Conservation (phyloP, 495 filamentous ascomycete species). For the Delitschia confertaspora region DNA sequence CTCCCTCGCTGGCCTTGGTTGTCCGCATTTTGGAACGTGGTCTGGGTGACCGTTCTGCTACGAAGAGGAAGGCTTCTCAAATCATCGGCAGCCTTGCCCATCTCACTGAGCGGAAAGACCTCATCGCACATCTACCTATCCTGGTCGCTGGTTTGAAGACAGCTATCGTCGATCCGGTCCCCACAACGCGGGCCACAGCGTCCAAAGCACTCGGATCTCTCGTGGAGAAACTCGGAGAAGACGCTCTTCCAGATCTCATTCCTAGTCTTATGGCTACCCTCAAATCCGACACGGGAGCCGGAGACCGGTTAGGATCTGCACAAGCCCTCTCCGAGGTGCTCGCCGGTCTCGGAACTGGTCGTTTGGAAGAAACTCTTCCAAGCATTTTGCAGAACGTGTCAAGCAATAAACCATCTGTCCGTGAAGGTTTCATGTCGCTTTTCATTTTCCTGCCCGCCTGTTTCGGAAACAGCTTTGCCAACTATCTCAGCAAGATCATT, state of each 20-base stretch:
- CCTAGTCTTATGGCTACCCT: conserved; percentile 94
- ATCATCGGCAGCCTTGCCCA: conserved; percentile 97
- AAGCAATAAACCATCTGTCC: conserved; percentile 79
- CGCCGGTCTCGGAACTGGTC: conserved; percentile 81
- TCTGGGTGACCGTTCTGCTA: conserved; percentile 78
- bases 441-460: conserved; percentile 99
- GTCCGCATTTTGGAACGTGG: conserved; percentile 93
- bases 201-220: conserved; percentile 92
- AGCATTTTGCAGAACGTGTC: conserved; percentile 94
- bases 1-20: conserved; percentile 86
- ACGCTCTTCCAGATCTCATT: conserved; percentile 92
- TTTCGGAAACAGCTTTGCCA: conserved; percentile 96
- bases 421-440: conserved; percentile 98
- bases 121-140: conserved; percentile 83
- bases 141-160: conserved; percentile 82
- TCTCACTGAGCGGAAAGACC: conserved; percentile 90
- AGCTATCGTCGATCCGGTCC: conserved; percentile 90
- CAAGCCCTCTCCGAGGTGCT: conserved; percentile 96
- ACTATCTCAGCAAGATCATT: conserved; percentile 91
- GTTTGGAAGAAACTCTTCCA: conserved; percentile 90
- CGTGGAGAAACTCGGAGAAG: conserved; percentile 94
- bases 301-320: conserved; percentile 89
- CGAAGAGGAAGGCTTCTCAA: conserved; percentile 89
- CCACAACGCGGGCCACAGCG: conserved; percentile 90
- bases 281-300: conserved; percentile 93